Conservation (phyloP, 2,329 filamentous ascomycete genomes). For the Calonectria pteridis region DNA sequence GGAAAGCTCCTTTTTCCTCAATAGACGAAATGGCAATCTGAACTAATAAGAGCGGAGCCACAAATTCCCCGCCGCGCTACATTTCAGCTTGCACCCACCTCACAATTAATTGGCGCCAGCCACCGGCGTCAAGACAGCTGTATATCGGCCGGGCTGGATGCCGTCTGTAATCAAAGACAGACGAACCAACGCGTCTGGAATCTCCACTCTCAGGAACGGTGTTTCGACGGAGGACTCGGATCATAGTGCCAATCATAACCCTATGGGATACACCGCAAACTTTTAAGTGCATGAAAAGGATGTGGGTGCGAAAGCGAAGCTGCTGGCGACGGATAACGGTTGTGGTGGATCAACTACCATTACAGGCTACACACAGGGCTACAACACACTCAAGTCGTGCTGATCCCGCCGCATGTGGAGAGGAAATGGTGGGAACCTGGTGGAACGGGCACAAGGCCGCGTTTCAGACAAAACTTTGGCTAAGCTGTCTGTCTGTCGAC, state of each 20-base stretch:
- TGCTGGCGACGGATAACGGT: conserved; percentile 4
- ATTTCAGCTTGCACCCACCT: conserved; percentile 6
- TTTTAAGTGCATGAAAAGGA: neutral
- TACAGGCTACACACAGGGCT: neutral
- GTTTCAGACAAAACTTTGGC: conserved; percentile 19
- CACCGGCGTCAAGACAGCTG: neutral
- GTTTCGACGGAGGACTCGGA: neutral
- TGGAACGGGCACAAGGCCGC: conserved; percentile 17
- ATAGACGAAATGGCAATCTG: neutral
- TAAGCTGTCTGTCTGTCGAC: neutral
- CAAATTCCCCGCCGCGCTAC: neutral
- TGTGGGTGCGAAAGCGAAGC: neutral
- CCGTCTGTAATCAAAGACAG: neutral
- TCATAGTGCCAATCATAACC: neutral
- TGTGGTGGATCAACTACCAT: conserved; percentile 2
- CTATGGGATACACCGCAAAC: neutral
- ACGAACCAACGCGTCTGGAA: neutral
- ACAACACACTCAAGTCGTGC: conserved; percentile 14
- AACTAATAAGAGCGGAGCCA: conserved; percentile 1
- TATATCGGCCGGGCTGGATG: neutral
- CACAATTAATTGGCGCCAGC: conserved; percentile 10
- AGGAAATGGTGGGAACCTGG: neutral
- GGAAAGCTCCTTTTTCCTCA: neutral
- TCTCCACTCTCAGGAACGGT: too few relatives aligned
- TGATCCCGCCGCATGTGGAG: neutral